Base-by-base conservation (phyloP, 169 alveolate genomes). In the Eimeria acervulina region DNA sequence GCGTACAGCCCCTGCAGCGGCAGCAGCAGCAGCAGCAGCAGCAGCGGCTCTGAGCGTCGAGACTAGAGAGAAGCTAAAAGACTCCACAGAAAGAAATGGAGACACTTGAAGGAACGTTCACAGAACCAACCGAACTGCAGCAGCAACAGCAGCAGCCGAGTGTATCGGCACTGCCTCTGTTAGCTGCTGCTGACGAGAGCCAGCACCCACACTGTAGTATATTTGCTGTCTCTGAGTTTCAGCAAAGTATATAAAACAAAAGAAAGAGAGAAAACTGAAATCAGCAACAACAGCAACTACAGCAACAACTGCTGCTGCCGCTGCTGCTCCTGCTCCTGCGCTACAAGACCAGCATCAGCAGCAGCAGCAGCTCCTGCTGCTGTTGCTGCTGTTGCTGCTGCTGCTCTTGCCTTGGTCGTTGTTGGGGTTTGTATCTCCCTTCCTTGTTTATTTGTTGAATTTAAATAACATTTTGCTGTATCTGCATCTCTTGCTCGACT, bases 241-340 rank as follows among this genome's bases (percentile, higher is more conserved):
- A 68, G 6, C 5, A 0, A 68, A 68, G 17, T 28, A 8, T 12
- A 7, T 68, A n/a, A 68, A 68, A 68, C 21, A 33, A 68, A 68
- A 28, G 17, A 68, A 68, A 42, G n/a, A 21, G 83, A 76, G 33
- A 36, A 33, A 38, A 40, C 55, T 36, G 33, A 76, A 0, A 38
- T 33, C n/a, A 23, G 23, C 63, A 2, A 6, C 68, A 26, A 19
- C 42, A 81, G 90, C 63, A 40, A n/a, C 63, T 81, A 7, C 90
- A 81, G 44, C 72, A 81, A n/a, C 90, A n/a, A 61, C 80, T n/a
- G 80, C 80, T 10, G 42, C 80, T n/a, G 42, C 80, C 4, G n/a
- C 80, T n/a, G 80, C 80, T 68, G 80, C 80, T 68, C 42, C 13
- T 28, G 80, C 80, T 68, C 80, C 42, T 68, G 80, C 80, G n/a